Evolutionary conservation across 768 basidiomycete genomes (phyloP), one percentile per base, ranked within the genome.

Genomic region (Lactifluus piperatus): DNA sequence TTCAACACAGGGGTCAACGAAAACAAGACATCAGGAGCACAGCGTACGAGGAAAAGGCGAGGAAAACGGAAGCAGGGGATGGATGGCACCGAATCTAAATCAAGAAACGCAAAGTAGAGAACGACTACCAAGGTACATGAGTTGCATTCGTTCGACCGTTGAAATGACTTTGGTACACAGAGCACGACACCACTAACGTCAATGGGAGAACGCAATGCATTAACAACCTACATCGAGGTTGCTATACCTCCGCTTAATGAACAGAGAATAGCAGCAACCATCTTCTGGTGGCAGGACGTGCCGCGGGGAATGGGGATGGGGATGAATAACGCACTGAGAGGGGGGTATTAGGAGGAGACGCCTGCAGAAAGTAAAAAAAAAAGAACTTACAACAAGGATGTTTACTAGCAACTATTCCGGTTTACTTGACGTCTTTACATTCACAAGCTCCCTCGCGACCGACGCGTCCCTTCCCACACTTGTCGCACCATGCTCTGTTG

Each of bases 401-500:
- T 36, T 52, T 52, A 43, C 32, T 45, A 27, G 47, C 51, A 62
- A 55, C 55, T 29, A 30, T 48, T 37, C 48, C 29, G 1, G 47
- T 63, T 73, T 79, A 87, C 75, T 85, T 85, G 72, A 84, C 73
- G 58, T 85, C 81, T 64, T 75, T 73, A 71, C 87, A 90, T 14
- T 64, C 57, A 58, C 71, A 73, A 11, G 64, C 58, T 24, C 49
- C 56, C 27, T 64, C 62, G 6, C 51, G 50, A 9, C 67, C 67
- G 29, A 66, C 43, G 54, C 54, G 68, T 10, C 71, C 64, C 51
- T 66, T 63, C 8, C 70, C 71, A 63, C 71, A 72, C 14, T 62
- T 56, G 10, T 63, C 55, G 27, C 65, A 65, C 57, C 65, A 62
- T 20, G 34, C 57, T 32, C 65, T 55, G 32, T 13, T 26, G 9